phyloP scores from a whole-genome alignment of 495 filamentous ascomycete species.

The Trichodelitschia bisporula region DNA sequence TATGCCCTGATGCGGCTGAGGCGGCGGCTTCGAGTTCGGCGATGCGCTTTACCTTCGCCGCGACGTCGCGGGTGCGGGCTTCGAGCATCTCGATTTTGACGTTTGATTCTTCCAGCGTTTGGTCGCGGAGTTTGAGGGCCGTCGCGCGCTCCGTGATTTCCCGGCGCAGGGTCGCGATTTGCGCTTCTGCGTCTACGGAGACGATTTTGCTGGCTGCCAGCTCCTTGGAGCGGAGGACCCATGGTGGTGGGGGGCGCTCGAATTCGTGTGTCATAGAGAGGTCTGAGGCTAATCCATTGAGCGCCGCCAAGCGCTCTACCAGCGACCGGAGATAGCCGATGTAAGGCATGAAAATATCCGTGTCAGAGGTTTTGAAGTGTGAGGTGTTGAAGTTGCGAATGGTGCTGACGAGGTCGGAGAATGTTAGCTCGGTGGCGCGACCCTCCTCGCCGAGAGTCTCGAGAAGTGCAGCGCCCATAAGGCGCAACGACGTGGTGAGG shows the following conservation, averaged over 20 bases:
- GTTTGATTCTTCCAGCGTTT: slow-evolving; percentile 42
- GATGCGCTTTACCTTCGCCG: slow-evolving; percentile 39
- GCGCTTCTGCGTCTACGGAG: slow-evolving; percentile 48
- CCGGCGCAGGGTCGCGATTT: slow-evolving; percentile 31
- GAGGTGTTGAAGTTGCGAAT: slow-evolving; percentile 28
- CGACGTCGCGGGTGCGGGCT: slow-evolving; percentile 48
- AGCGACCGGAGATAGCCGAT: slow-evolving; percentile 36
- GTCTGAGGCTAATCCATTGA: slow-evolving; percentile 47
- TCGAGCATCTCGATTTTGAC: slow-evolving; percentile 90
- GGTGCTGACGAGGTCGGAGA: slow-evolving; percentile 34
- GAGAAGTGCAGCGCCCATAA: slow-evolving; percentile 40
- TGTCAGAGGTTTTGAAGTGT: slow-evolving; percentile 28
- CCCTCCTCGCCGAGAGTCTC: slow-evolving; percentile 46
- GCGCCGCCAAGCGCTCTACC: slow-evolving; percentile 40
- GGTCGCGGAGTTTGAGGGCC: slow-evolving; percentile 37
- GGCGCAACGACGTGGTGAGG: slow-evolving; percentile 40
- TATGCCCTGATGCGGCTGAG: too few species aligned
- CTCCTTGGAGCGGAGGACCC: slow-evolving; percentile 60
- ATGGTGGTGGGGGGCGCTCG: slow-evolving; percentile 48
- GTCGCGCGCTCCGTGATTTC: slow-evolving; percentile 39
- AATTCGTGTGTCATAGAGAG: slow-evolving; percentile 67
- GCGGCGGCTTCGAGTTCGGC: slow-evolving; percentile 29
- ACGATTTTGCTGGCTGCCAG: slow-evolving; percentile 52
- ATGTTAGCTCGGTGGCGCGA: slow-evolving; percentile 37
- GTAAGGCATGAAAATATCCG: slow-evolving; percentile 42